Base-by-base conservation (phyloP, 2,329 filamentous ascomycete genomes). In the Cordyceps fumosorosea region DNA sequence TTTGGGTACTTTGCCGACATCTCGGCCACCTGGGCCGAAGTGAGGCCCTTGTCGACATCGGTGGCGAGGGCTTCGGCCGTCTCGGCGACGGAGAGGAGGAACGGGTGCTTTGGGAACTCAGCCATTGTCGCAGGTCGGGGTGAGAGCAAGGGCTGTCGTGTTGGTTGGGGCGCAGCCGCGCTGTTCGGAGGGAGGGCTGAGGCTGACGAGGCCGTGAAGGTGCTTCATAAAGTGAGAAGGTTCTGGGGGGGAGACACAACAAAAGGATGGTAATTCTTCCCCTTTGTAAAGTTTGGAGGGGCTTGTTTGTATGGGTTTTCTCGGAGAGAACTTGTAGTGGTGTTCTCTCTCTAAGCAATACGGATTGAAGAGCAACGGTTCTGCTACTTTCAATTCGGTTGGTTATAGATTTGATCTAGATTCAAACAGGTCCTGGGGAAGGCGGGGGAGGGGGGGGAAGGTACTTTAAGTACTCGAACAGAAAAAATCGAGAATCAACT, bases 21-120 rank as follows among this genome's bases (percentile, higher is more conserved):
- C 62, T 84, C 74, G 57, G 79, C 72, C 24, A 89, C 88, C 69
- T 89, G 83, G 10, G 76, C 72, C 18, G 82, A 79, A 11, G 80
- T 84, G 50, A 93, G 77, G 45, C 89, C 89, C 70, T 82, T 86
- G 64, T 91, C 88, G 60, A 86, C 70, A 69, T 89, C 80, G 58
- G 87, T 88, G 42, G 80, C 77, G 59, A 89, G 80, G 64, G 84
- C 80, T 60, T 81, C 76, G 32, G 83, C 84, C 64, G 90, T 88
- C 73, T 89, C 81, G 65, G 83, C 76, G 67, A 83, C 79, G 24
- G 82, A 72, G 56, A 90, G 80, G 63, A 87, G 81, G 69, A 86
- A 87, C 32, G 85, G 83, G 68, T 86, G 84, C 58, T 77, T 78
- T 60, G 80, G 73, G 66, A 80, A 83, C 60, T 78, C 76, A 67